Evolutionary conservation across 164 flowering plant species (phyloP).

Genomic region (Platanus orientalis): DNA sequence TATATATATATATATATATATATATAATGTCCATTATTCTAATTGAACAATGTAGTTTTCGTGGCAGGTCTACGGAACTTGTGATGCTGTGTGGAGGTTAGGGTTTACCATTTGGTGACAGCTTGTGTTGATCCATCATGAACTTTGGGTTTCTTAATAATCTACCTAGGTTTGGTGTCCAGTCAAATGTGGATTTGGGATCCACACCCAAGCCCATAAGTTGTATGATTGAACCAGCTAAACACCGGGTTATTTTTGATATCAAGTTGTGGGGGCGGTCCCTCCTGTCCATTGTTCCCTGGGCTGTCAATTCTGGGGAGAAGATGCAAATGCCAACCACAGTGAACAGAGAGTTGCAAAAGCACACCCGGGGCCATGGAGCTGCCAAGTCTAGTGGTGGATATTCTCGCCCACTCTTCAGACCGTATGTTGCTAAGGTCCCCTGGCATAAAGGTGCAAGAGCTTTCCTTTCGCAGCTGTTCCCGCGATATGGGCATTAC

Average conservation of each 20-base stretch:
- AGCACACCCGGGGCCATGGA: conserved; percentile 19
- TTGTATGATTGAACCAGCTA: conserved; percentile 22
- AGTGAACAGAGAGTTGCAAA: conserved; percentile 42
- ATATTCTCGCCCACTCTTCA: conserved; percentile 41
- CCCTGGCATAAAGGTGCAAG: conserved; percentile 92
- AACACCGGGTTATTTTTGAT: conserved; percentile 17
- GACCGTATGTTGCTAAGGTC: conserved; percentile 87
- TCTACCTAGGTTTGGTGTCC: conserved; percentile 26
- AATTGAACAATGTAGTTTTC: neutral
- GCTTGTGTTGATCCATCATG: conserved; percentile 21
- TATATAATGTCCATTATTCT: too few relatives aligned
- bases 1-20: too few relatives aligned
- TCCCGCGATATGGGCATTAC: conserved; percentile 91
- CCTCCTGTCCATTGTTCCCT: conserved; percentile 46
- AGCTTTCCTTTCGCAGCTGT: conserved; percentile 73
- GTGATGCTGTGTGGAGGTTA: neutral
- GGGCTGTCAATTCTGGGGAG: conserved; percentile 35
- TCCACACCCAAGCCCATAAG: conserved; percentile 14
- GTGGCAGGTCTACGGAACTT: neutral
- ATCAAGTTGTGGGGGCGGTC: conserved; percentile 33
- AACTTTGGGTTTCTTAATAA: conserved; percentile 27
- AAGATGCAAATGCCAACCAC: conserved; percentile 35
- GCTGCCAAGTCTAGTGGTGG: conserved; percentile 15
- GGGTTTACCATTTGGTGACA: neutral
- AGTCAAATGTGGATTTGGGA: conserved; percentile 16